phyloP scores from a whole-genome alignment of 164 flowering plant species.

The Echeveria elegans region DNA sequence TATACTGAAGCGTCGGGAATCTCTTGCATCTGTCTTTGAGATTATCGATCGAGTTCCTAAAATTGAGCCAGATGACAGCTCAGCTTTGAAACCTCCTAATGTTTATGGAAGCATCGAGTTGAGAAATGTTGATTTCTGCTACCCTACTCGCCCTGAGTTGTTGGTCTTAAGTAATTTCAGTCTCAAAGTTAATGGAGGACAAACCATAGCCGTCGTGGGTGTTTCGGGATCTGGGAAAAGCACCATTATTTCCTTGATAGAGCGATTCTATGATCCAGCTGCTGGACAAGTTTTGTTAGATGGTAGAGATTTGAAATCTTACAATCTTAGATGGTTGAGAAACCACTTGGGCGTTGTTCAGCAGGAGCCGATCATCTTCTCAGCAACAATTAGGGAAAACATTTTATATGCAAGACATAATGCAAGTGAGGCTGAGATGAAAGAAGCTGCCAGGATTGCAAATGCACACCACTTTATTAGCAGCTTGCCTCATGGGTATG shows the following conservation, averaged over 20 bases:
- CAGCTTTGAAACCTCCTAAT: conserved; percentile 80
- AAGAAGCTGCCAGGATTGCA: conserved; percentile 98
- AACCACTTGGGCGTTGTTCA: conserved; percentile 86
- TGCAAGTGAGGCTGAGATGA: conserved; percentile 92
- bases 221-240: conserved; percentile 98
- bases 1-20: conserved; percentile 78
- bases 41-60: conserved; percentile 83
- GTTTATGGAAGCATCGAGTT: conserved; percentile 89
- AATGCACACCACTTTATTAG: conserved; percentile 98
- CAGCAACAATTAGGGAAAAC: conserved; percentile 88
- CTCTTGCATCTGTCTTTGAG: conserved; percentile 83
- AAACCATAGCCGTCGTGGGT: conserved; percentile 93
- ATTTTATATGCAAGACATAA: conserved; percentile 95
- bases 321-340: conserved; percentile 88
- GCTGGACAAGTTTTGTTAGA: conserved; percentile 82
- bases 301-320: conserved; percentile 73
- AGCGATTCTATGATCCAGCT: conserved; percentile 87
- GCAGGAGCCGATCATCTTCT: conserved; percentile 92
- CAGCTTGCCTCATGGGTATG: conserved; percentile 94
- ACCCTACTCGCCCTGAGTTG: conserved; percentile 84
- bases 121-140: conserved; percentile 80
- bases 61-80: conserved; percentile 80
- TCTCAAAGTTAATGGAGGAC: conserved; percentile 87
- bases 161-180: conserved; percentile 82
- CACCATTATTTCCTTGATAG: conserved; percentile 78